Conservation (phyloP, 2,329 filamentous ascomycete genomes). For the Penicillium sp. region DNA sequence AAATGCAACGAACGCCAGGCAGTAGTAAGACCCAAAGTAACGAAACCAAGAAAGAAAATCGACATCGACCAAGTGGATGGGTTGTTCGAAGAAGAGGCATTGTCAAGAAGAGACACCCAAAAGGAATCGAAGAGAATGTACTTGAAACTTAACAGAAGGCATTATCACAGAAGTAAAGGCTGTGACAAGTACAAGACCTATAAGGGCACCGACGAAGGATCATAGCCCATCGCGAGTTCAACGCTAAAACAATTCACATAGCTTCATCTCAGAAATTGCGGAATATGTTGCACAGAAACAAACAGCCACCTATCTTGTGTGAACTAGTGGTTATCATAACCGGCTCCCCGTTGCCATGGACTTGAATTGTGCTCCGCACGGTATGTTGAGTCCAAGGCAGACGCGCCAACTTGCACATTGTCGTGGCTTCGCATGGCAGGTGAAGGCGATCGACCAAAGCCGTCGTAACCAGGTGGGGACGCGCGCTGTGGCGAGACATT, state of each 20-base stretch:
- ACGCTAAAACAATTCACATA: slow-evolving; percentile 33
- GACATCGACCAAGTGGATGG: slow-evolving; percentile 5
- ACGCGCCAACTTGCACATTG: slow-evolving; percentile 31
- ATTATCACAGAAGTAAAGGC: neutral
- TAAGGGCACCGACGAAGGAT: slow-evolving; percentile 18
- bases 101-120: neutral
- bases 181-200: slow-evolving; percentile 18
- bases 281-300: slow-evolving; percentile 9
- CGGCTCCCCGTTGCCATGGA: slow-evolving; percentile 61
- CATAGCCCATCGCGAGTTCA: slow-evolving; percentile 25
- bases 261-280: slow-evolving; percentile 34
- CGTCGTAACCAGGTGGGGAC: slow-evolving; percentile 37
- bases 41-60: slow-evolving; percentile 12
- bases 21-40: slow-evolving; percentile 13
- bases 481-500: slow-evolving; percentile 37
- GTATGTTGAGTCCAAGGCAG: slow-evolving; percentile 28
- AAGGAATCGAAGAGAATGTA: neutral
- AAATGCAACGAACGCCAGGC: slow-evolving; percentile 34
- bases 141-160: neutral
- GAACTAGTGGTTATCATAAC: slow-evolving; percentile 53
- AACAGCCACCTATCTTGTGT: slow-evolving; percentile 3
- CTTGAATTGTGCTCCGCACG: slow-evolving; percentile 51
- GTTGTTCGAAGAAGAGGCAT: slow-evolving; percentile 1
- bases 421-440: slow-evolving; percentile 32
- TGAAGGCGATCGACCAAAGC: slow-evolving; percentile 25